These are phyloP conservation scores for Linaria vulgaris DNA, from an alignment of 257 asterid species.

Conservation along the genomic window DNA sequence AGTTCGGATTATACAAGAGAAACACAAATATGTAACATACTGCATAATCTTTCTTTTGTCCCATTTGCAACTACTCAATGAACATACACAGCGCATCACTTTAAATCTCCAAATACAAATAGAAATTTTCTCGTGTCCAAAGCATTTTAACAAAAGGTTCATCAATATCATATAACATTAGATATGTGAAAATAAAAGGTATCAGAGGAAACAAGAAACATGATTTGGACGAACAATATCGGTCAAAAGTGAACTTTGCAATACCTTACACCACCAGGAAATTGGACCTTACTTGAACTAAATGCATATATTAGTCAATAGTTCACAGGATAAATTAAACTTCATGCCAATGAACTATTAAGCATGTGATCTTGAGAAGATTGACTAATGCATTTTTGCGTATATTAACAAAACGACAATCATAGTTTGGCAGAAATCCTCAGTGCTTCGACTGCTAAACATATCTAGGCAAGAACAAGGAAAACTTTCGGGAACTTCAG, in stretches of 20 bases:
- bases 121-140: background rate
- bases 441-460: too few relatives aligned
- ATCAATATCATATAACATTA: background rate
- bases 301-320: too few relatives aligned
- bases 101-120: background rate
- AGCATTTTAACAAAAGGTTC: background rate
- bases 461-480: too few relatives aligned
- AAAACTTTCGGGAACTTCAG: too few relatives aligned
- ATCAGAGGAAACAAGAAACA: background rate
- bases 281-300: too few relatives aligned
- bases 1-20: background rate
- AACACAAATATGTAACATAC: background rate
- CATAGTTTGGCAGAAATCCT: too few relatives aligned
- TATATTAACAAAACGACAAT: too few relatives aligned
- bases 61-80: background rate
- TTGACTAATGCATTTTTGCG: background rate
- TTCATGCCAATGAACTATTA: background rate
- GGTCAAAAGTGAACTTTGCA: too few relatives aligned
- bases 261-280: too few relatives aligned
- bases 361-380: background rate
- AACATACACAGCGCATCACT: background rate
- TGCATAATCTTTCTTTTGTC: background rate
- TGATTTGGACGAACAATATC: background rate
- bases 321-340: too few relatives aligned
- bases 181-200: background rate